Conservation (phyloP, 495 filamentous ascomycete genomes). For the Bryoglossum gracile region DNA sequence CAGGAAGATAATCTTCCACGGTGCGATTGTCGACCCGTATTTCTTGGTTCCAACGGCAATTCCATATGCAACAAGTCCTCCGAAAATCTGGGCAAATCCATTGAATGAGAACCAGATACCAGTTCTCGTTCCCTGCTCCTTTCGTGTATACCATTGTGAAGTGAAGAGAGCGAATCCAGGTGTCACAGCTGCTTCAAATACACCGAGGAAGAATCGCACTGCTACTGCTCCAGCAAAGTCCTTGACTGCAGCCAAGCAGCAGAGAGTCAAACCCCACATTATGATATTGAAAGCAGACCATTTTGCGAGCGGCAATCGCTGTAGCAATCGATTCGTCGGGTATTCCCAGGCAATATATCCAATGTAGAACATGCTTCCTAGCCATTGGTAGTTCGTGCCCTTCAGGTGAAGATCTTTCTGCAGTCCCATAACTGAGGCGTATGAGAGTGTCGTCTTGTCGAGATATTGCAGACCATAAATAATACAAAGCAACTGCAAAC, state of each 20-base stretch:
- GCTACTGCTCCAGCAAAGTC: slow-evolving; percentile 21
- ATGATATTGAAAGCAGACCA: slow-evolving; percentile 39
- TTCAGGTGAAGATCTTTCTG: slow-evolving; percentile 41
- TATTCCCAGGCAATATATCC: slow-evolving; percentile 40
- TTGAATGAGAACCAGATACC: slow-evolving; percentile 41
- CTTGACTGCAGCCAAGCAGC: slow-evolving; percentile 34
- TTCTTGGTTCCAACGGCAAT: slow-evolving; percentile 43
- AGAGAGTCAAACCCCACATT: slow-evolving; percentile 42
- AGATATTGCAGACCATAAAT: slow-evolving; percentile 59
- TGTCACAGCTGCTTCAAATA: slow-evolving; percentile 56
- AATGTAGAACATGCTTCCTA: slow-evolving; percentile 36
- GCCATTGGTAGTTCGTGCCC: slow-evolving; percentile 50
- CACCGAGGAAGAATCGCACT: slow-evolving; percentile 52
- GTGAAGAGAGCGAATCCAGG: slow-evolving; percentile 58
- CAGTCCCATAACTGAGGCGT: slow-evolving; percentile 57
- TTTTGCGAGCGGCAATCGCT: slow-evolving; percentile 40
- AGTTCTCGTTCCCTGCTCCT: slow-evolving; percentile 44
- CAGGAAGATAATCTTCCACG: slow-evolving; percentile 48
- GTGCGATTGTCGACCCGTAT: slow-evolving; percentile 29
- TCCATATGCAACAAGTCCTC: slow-evolving; percentile 48
- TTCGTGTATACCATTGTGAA: slow-evolving; percentile 57
- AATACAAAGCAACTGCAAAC: slow-evolving; percentile 41
- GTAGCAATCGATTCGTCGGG: slow-evolving; percentile 42
- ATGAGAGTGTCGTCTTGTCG: slow-evolving; percentile 59
- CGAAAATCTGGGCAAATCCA: slow-evolving; percentile 39